These are phyloP conservation scores for Phytophthora hybrid DNA, from an alignment of 352 stramenopile genomes.

Conservation along the genomic window DNA sequence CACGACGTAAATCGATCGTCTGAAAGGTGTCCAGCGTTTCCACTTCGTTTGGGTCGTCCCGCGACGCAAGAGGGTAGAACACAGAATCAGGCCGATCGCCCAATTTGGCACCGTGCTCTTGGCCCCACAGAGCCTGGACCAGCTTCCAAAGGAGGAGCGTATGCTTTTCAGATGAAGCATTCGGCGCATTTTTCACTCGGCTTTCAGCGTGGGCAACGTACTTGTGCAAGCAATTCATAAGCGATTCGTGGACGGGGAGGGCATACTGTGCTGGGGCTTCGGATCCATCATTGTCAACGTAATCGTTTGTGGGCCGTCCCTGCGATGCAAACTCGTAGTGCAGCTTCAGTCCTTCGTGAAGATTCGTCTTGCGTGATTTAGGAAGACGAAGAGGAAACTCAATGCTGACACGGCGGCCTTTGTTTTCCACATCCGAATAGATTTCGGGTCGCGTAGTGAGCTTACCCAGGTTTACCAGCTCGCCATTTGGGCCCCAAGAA, in stretches of 20 bases:
- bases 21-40: conserved; percentile 77
- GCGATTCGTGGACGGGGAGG: conserved; percentile 53
- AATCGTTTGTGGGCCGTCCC: conserved; percentile 33
- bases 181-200: conserved; percentile 19
- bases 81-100: conserved; percentile 31
- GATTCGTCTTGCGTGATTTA: conserved; percentile 46
- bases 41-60: conserved; percentile 66
- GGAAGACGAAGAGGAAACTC: conserved; percentile 58
- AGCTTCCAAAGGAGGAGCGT: conserved; percentile 71
- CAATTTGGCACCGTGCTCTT: conserved; percentile 63
- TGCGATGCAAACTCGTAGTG: conserved; percentile 64
- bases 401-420: conserved; percentile 47
- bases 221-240: conserved; percentile 70
- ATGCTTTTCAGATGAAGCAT: conserved; percentile 27
- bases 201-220: conserved; percentile 64
- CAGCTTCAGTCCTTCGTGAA: conserved; percentile 65
- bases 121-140: conserved; percentile 77
- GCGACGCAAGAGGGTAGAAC: conserved; percentile 59
- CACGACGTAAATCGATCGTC: conserved; percentile 71
- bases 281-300: conserved; percentile 38
- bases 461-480: conserved; percentile 72
- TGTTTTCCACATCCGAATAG: conserved; percentile 28
- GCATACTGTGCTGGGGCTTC: conserved; percentile 50
- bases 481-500: conserved; percentile 81
- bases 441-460: conserved; percentile 40